Evolutionary conservation across 1,284 basidiomycete species (phyloP), one percentile per base, ranked within the genome.

Genomic region (Ganoderma boninense): DNA sequence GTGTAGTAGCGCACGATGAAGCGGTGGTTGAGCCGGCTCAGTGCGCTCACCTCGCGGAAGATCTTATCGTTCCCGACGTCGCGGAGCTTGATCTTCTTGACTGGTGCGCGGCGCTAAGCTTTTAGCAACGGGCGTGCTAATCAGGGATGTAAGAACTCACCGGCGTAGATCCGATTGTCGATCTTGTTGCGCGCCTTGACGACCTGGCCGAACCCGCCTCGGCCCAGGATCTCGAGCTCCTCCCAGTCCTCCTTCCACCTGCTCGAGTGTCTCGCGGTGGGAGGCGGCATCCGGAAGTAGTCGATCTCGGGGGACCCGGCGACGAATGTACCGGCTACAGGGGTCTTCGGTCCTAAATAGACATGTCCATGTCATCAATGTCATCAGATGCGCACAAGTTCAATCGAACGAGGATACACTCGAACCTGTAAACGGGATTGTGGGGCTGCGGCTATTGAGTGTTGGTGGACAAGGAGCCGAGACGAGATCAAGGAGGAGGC

Each of bases 1-100:
- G 92, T 94, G 79, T 91, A 94, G 78, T 97, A 98, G 56, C 97
- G 90, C 23, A 98, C 97, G 73, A 99, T 95, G 81, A 94, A 95
- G 14, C 93, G 91, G 80, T 98, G 96, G 62, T 92, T 94, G 26
- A 98, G 88, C 49, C 93, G 86, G 72, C 95, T 96, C 23, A 98
- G 84, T 0, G 95, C 94, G 73, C 95, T 95, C 65, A 98, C 96
- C 81, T 98, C 97, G 13, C 97, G 89, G 77, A 96, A 93, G 68
- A 98, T 97, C 80, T 93, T 95, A 78, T 97, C 95, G 71, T 92
- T 93, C 72, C 95, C 93, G 57, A 87, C 86, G 0, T 91, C 91
- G 62, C 91, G 90, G 20, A 98, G 86, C 67, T 92, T 91, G 77
- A 99, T 92, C 82, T 98, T 97, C 85, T 99, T 98, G 74, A 95